Evolutionary conservation across 2,329 filamentous ascomycete species (phyloP).

Genomic region (Alternaria burnsii): DNA sequence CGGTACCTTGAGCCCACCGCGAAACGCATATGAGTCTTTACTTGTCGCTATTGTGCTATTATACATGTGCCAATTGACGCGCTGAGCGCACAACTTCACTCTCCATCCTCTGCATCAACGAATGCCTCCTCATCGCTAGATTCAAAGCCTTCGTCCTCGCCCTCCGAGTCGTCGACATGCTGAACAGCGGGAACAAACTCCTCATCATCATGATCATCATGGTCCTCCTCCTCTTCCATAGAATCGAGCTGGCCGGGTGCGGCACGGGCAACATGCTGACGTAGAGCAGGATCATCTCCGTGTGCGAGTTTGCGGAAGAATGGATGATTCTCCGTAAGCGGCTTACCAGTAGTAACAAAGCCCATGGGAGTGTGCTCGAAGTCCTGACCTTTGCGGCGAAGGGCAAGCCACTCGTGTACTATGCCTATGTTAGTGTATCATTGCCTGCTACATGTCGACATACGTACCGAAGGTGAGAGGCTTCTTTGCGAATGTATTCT

Average conservation of each 20-base stretch:
- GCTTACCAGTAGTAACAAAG: slow-evolving; percentile 62
- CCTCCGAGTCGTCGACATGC: slow-evolving; percentile 27
- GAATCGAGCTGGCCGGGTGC: slow-evolving; percentile 11
- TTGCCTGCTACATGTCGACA: slow-evolving; percentile 43
- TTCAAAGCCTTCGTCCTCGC: slow-evolving; percentile 12
- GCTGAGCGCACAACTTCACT: background rate
- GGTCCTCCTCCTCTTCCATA: slow-evolving; percentile 11
- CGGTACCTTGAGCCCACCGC: background rate
- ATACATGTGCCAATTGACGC: background rate
- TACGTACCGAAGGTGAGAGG: slow-evolving; percentile 40
- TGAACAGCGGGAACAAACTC: slow-evolving; percentile 22
- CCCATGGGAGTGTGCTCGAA: slow-evolving; percentile 68
- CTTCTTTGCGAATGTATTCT: slow-evolving; percentile 32
- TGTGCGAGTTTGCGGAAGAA: slow-evolving; percentile 57
- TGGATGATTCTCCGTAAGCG: slow-evolving; percentile 57
- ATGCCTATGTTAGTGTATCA: slow-evolving; percentile 20
- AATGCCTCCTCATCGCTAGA: slow-evolving; percentile 17
- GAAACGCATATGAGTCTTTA: background rate
- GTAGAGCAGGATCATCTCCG: slow-evolving; percentile 17
- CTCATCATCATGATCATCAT: slow-evolving; percentile 24
- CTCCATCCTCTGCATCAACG: slow-evolving; percentile 7
- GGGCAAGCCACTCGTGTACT: slow-evolving; percentile 65
- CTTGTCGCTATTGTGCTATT: background rate
- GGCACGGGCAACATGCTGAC: slow-evolving; percentile 19
- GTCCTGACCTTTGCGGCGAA: slow-evolving; percentile 65